Conservation (phyloP, 371 early-diverging fungal genomes). For the Rhizopus stolonifer region DNA sequence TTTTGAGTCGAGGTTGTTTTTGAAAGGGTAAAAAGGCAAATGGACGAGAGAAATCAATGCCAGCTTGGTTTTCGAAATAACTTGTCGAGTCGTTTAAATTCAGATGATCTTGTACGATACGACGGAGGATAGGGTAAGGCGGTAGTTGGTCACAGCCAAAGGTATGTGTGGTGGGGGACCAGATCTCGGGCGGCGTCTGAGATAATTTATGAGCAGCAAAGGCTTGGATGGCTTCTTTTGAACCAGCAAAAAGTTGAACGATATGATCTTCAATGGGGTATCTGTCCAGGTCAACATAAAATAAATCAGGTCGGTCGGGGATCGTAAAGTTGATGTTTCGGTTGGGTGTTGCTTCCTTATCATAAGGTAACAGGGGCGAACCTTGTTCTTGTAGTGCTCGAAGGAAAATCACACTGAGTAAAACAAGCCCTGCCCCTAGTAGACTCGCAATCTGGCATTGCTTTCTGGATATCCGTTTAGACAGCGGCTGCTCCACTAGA, state of each 20-base stretch:
- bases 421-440: not conserved
- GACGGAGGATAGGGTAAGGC: constrained; percentile 26
- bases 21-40: constrained; percentile 22
- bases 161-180: not conserved
- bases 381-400: not conserved
- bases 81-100: constrained; percentile 6
- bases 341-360: not conserved
- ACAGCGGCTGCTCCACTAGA: not conserved
- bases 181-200: not conserved
- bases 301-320: constrained; percentile 1
- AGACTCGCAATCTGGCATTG: not conserved
- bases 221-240: not conserved
- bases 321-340: constrained; percentile 14
- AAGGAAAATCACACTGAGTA: not conserved
- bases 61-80: constrained; percentile 6
- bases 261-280: constrained; percentile 24
- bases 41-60: constrained; percentile 8
- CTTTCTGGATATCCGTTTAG: not conserved
- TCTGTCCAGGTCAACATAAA: constrained; percentile 17
- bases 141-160: constrained; percentile 23
- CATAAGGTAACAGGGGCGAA: not conserved
- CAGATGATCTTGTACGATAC: constrained; percentile 14
- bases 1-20: constrained; percentile 1
- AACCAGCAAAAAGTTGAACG: constrained; percentile 8
- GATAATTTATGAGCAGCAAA: not conserved